Conservation (phyloP, 2,329 filamentous ascomycete species). For the Reticulascus tulasneorum region DNA sequence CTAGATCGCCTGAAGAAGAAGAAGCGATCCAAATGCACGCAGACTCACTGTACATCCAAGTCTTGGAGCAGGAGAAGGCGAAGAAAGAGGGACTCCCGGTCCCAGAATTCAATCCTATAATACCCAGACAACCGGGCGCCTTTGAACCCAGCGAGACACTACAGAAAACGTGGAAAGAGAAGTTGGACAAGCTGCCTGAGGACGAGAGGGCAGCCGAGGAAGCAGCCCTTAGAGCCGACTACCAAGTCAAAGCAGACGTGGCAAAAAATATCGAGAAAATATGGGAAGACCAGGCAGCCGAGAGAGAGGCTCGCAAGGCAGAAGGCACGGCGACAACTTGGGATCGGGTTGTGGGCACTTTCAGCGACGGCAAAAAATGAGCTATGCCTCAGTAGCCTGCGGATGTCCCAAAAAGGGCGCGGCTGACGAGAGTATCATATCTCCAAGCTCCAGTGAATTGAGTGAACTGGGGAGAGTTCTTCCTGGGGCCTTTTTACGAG, state of each 20-base stretch:
- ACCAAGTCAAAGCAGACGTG: conserved; percentile 57
- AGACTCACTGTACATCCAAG: conserved; percentile 81
- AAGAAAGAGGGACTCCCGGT: conserved; percentile 55
- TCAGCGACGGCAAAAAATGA: conserved; percentile 15
- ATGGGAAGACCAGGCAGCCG: conserved; percentile 51
- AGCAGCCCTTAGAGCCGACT: conserved; percentile 59
- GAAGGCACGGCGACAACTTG: conserved; percentile 45
- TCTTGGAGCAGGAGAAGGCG: conserved; percentile 77
- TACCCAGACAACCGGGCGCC: conserved; percentile 31
- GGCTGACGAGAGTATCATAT: no score
- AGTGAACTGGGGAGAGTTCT: no score
- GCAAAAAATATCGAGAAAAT: conserved; percentile 51
- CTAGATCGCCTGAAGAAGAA: conserved; percentile 64
- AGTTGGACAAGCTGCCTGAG: conserved; percentile 54
- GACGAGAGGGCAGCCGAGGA: conserved; percentile 60
- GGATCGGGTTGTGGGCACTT: conserved; percentile 33
- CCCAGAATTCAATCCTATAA: conserved; percentile 56
- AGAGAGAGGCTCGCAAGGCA: conserved; percentile 51
- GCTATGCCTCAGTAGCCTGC: not conserved
- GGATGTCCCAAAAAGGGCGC: no score
- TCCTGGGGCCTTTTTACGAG: no score
- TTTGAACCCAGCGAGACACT: conserved; percentile 38
- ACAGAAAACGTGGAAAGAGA: conserved; percentile 47
- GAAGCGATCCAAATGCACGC: conserved; percentile 95
- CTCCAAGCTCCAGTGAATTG: no score